phyloP scores from a whole-genome alignment of 768 basidiomycete species.

The Boletus subcaerulescens region DNA sequence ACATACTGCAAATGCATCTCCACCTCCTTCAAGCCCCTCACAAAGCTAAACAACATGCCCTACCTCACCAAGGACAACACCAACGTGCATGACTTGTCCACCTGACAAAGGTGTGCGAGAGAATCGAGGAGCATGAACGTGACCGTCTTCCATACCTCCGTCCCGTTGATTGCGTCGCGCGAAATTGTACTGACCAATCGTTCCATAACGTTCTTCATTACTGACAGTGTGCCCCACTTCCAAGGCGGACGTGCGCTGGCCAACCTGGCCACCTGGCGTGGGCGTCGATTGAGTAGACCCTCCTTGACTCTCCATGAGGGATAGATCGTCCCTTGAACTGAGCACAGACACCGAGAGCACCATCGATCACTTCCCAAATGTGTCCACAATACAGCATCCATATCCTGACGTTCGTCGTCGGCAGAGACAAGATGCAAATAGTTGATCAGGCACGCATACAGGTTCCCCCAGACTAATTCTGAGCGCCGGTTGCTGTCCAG shows the following conservation, averaged over 20 bases:
- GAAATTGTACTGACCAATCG: slow-evolving; percentile 69
- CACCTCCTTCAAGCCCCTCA: slow-evolving; percentile 78
- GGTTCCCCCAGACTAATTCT: slow-evolving; percentile 87
- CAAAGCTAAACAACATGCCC: slow-evolving; percentile 80
- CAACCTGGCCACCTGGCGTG: slow-evolving; percentile 6
- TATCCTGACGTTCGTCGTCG: slow-evolving; percentile 13
- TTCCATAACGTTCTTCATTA: slow-evolving; percentile 69
- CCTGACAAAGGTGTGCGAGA: slow-evolving; percentile 65
- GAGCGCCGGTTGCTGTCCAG: slow-evolving; percentile 72
- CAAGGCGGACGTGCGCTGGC: slow-evolving; percentile 37
- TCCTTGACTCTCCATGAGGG: slow-evolving; percentile 38
- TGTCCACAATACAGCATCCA: slow-evolving; percentile 16
- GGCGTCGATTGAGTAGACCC: slow-evolving; percentile 24
- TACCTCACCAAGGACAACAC: slow-evolving; percentile 60
- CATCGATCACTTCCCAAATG: slow-evolving; percentile 25
- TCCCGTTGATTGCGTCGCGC: slow-evolving; percentile 91
- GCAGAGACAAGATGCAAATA: slow-evolving; percentile 67
- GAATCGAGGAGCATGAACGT: slow-evolving; percentile 90
- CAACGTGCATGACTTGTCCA: slow-evolving; percentile 65
- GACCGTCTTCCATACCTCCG: slow-evolving; percentile 96
- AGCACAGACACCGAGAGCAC: slow-evolving; percentile 34
- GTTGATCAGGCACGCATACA: slow-evolving; percentile 91
- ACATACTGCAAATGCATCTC: slow-evolving; percentile 73
- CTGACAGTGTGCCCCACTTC: slow-evolving; percentile 61
- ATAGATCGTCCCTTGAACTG: slow-evolving; percentile 39